phyloP scores from a whole-genome alignment of 495 filamentous ascomycete species.

The Daldinia concentrica region DNA sequence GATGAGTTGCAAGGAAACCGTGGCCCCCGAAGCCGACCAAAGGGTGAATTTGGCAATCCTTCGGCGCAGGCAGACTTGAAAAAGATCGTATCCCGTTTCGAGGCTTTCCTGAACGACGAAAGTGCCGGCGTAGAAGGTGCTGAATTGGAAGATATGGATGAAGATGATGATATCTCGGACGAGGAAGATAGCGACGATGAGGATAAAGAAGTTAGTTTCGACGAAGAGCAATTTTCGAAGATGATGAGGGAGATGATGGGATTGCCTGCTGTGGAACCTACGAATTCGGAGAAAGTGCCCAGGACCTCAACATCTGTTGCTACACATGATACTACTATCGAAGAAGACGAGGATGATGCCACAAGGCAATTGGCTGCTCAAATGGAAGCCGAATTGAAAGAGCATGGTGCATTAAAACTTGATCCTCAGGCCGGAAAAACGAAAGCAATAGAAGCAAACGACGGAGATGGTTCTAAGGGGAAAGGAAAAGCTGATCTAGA shows the following conservation, averaged over 20 bases:
- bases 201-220: conserved; percentile 79
- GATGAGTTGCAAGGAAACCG: conserved; percentile 65
- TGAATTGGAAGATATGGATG: conserved; percentile 78
- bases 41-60: conserved; percentile 74
- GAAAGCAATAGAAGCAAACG: conserved; percentile 32
- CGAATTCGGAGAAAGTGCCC: conserved; percentile 31
- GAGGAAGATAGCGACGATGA: conserved; percentile 66
- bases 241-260: conserved; percentile 99
- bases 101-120: conserved; percentile 92
- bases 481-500: conserved; percentile 30
- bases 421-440: conserved; percentile 53
- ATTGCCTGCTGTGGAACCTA: conserved; percentile 60
- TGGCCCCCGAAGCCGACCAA: conserved; percentile 33
- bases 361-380: conserved; percentile 75
- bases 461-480: conserved; percentile 18
- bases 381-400: conserved; percentile 84
- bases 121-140: conserved; percentile 80
- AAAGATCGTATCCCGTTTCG: conserved; percentile 90
- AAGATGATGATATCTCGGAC: conserved; percentile 69
- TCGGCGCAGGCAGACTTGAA: conserved; percentile 82
- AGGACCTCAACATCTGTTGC: conserved; percentile 33
- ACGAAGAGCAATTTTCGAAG: conserved; percentile 82
- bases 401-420: conserved; percentile 76
- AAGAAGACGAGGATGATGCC: conserved; percentile 71
- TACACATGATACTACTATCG: conserved; percentile 40